These are phyloP conservation scores for Penicillium waksmanii DNA, from an alignment of 495 filamentous ascomycete species.

Conservation along the genomic window DNA sequence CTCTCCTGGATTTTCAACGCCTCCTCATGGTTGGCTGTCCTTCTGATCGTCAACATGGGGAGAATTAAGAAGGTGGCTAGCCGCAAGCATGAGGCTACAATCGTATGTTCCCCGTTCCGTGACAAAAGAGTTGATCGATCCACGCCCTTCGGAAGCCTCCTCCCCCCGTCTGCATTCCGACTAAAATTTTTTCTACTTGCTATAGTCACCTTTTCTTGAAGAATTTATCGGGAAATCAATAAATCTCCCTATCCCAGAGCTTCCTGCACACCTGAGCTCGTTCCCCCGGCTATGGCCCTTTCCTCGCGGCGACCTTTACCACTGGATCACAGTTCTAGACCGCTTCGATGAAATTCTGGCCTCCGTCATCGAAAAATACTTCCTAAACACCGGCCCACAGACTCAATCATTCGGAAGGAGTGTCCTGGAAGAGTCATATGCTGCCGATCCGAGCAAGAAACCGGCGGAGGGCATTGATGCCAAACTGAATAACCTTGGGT, in stretches of 20 bases:
- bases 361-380: slow-evolving; percentile 78
- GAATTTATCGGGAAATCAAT: slow-evolving; percentile 73
- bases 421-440: slow-evolving; percentile 60
- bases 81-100: slow-evolving; percentile 88
- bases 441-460: slow-evolving; percentile 38
- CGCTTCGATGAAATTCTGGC: slow-evolving; percentile 90
- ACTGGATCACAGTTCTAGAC: slow-evolving; percentile 96
- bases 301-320: slow-evolving; percentile 94
- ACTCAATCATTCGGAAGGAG: slow-evolving; percentile 68
- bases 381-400: slow-evolving; percentile 79
- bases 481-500: slow-evolving; percentile 61
- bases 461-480: slow-evolving; percentile 54
- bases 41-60: slow-evolving; percentile 66
- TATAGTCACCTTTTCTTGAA: slow-evolving; percentile 82
- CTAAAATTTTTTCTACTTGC: slow-evolving; percentile 34
- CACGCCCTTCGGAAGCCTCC: slow-evolving; percentile 10
- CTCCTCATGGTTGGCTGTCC: slow-evolving; percentile 54
- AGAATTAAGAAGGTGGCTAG: slow-evolving; percentile 96
- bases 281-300: slow-evolving; percentile 94
- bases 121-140: not conserved
- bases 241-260: slow-evolving; percentile 69
- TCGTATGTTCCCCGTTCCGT: slow-evolving; percentile 62
- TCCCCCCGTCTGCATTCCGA: slow-evolving; percentile 17
- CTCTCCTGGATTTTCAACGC: slow-evolving; percentile 32
- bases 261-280: slow-evolving; percentile 73